Percentiles rank a stretch among this genome's conserved stretches.
Evolutionary conservation across 306 rosid species (phyloP).

Genomic region (Elaeagnus macrophylla): DNA sequence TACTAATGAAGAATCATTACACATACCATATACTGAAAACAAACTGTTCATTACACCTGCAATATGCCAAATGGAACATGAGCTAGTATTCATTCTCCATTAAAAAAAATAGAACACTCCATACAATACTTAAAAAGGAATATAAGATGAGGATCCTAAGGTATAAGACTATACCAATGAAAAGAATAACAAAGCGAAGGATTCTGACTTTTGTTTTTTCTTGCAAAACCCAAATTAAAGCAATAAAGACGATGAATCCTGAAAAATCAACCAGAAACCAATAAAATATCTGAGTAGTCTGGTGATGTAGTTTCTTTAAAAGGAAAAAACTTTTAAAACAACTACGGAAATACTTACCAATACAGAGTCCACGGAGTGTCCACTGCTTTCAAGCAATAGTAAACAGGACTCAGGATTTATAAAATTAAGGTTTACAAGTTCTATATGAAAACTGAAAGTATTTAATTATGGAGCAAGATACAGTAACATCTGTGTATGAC

Average conservation of each 20-base stretch:
- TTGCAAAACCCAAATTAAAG: slow-evolving; percentile 77
- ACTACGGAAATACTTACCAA: slow-evolving; percentile 48
- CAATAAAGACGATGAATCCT: slow-evolving; percentile 82
- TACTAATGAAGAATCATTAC: slow-evolving; percentile 4
- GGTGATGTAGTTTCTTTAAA: slow-evolving; percentile 6
- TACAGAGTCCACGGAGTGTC: slow-evolving; percentile 94
- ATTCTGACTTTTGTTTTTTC: slow-evolving; percentile 69
- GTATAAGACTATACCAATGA: slow-evolving; percentile 54
- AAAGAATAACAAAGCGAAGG: slow-evolving; percentile 84
- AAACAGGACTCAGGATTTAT: neutral
- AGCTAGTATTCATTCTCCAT: slow-evolving; percentile 15
- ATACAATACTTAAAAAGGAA: slow-evolving; percentile 5
- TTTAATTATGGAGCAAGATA: neutral
- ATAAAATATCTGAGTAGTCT: slow-evolving; percentile 11
- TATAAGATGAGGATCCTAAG: slow-evolving; percentile 8
- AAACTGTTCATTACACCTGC: slow-evolving; percentile 99
- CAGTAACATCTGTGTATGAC: neutral
- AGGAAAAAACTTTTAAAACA: slow-evolving; percentile 4
- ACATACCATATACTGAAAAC: slow-evolving; percentile 86
- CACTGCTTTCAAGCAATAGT: slow-evolving; percentile 38
- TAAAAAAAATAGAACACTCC: slow-evolving; percentile 10
- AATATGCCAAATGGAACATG: slow-evolving; percentile 24
- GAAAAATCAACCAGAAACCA: slow-evolving; percentile 24
- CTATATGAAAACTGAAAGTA: neutral
- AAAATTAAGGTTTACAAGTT: too few species aligned